These are phyloP conservation scores for Poteriospumella lacustris DNA, from an alignment of 108 stramenopile genomes.

Conservation along the genomic window DNA sequence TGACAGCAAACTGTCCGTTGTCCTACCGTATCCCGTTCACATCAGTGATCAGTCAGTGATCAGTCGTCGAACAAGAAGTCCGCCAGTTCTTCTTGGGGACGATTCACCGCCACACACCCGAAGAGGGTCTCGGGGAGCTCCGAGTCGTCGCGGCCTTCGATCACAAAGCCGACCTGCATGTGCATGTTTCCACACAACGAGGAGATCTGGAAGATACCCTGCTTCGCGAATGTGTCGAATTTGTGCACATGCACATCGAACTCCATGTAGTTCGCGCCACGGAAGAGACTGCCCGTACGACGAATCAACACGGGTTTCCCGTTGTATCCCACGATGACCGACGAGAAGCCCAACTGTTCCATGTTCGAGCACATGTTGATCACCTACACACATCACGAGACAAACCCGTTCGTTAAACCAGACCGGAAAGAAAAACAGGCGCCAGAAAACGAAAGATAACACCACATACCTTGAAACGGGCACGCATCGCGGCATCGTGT, in stretches of 20 bases:
- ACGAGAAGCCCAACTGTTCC: conserved; percentile 41
- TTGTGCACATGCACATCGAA: conserved; percentile 56
- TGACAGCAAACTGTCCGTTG: too few species aligned
- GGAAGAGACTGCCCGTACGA: conserved; percentile 53
- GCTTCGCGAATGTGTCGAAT: conserved; percentile 62
- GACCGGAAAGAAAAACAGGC: neutral
- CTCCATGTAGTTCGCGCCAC: conserved; percentile 54
- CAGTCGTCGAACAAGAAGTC: conserved; percentile 27
- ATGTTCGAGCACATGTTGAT: conserved; percentile 23
- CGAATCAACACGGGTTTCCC: conserved; percentile 66
- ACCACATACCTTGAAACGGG: conserved; percentile 59
- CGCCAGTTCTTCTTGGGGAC: conserved; percentile 21
- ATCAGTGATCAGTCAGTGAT: too few species aligned
- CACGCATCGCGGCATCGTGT: conserved; percentile 51
- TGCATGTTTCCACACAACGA: conserved; percentile 57
- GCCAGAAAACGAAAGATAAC: conserved; percentile 53
- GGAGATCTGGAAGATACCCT: conserved; percentile 57
- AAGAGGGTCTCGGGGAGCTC: conserved; percentile 57
- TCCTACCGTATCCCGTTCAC: too few species aligned
- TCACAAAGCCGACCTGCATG: conserved; percentile 62
- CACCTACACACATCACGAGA: conserved; percentile 29
- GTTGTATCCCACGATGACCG: conserved; percentile 56
- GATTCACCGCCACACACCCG: conserved; percentile 21
- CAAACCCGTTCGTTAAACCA: neutral
- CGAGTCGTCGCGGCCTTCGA: conserved; percentile 56